Evolutionary conservation across 2,329 filamentous ascomycete genomes (phyloP).

Genomic region (Fonsecaea erecta): DNA sequence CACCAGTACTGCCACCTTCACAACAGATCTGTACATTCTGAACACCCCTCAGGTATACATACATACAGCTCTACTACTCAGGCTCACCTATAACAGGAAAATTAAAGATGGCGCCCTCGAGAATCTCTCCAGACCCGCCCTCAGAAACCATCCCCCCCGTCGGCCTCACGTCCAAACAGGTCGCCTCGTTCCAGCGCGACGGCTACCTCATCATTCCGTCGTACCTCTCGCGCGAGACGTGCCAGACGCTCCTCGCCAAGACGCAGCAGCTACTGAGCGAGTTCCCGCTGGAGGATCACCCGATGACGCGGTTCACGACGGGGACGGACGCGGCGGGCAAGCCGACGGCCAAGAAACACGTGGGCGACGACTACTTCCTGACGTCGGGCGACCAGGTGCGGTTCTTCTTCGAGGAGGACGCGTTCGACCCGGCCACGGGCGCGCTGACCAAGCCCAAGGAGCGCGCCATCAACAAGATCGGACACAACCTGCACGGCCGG

Average conservation of each 20-base stretch:
- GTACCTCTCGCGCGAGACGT: conserved; percentile 59
- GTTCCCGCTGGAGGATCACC: conserved; percentile 81
- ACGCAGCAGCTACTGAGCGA: conserved; percentile 73
- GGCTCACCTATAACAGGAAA: neutral
- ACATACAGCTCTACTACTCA: neutral
- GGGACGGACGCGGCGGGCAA: conserved; percentile 66
- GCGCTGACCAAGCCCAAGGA: conserved; percentile 77
- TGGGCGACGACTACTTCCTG: conserved; percentile 95
- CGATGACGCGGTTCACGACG: conserved; percentile 91
- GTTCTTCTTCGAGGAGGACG: conserved; percentile 97
- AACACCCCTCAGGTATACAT: neutral
- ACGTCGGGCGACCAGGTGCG: conserved; percentile 86
- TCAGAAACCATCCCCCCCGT: conserved; percentile 12
- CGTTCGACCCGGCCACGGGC: conserved; percentile 68
- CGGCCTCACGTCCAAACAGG: conserved; percentile 36
- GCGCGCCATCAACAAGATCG: conserved; percentile 86
- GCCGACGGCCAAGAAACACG: conserved; percentile 60
- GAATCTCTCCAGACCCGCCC: conserved; percentile 28
- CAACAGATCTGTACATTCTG: neutral
- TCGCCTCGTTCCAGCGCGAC: conserved; percentile 65
- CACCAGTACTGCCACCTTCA: neutral
- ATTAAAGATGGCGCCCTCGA: conserved; percentile 29
- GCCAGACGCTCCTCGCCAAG: conserved; percentile 69
- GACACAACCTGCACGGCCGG: conserved; percentile 74
- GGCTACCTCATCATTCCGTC: conserved; percentile 88